Evolutionary conservation across 2,329 filamentous ascomycete species (phyloP).

Genomic region (Microcyclospora tardicrescens): DNA sequence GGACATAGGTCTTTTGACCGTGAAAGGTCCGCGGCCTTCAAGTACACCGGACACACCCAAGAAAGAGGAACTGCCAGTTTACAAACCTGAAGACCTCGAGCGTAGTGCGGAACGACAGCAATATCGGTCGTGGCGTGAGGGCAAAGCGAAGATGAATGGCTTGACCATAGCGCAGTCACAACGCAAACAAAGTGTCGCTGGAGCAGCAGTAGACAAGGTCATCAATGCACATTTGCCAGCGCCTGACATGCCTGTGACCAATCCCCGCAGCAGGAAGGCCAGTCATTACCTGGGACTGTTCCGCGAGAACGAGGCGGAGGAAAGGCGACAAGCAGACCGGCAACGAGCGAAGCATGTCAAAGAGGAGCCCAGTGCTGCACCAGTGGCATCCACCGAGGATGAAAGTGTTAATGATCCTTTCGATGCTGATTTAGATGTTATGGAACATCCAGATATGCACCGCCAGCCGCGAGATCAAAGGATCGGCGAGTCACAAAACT

Average conservation of each 20-base stretch:
- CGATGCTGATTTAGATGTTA: slow-evolving; percentile 18
- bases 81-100: slow-evolving; percentile 9
- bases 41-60: background rate
- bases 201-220: slow-evolving; percentile 41
- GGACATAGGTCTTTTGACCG: background rate
- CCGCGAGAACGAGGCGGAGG: slow-evolving; percentile 46
- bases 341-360: slow-evolving; percentile 23
- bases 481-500: slow-evolving; percentile 11
- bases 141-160: slow-evolving; percentile 30
- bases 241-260: slow-evolving; percentile 36
- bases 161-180: slow-evolving; percentile 26
- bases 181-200: slow-evolving; percentile 19
- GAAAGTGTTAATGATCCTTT: slow-evolving; percentile 7
- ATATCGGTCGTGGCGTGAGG: slow-evolving; percentile 38
- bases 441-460: slow-evolving; percentile 20
- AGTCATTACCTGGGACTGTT: slow-evolving; percentile 54
- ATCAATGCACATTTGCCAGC: slow-evolving; percentile 52
- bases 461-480: no score
- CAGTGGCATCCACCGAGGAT: slow-evolving; percentile 1
- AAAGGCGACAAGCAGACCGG: slow-evolving; percentile 36
- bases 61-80: background rate
- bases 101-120: slow-evolving; percentile 30
- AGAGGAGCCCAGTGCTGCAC: slow-evolving; percentile 3
- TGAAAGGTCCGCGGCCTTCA: background rate
- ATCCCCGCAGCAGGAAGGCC: slow-evolving; percentile 50